Evolutionary conservation across 768 basidiomycete species (phyloP).

Genomic region (Strobilomyces dryophilus): DNA sequence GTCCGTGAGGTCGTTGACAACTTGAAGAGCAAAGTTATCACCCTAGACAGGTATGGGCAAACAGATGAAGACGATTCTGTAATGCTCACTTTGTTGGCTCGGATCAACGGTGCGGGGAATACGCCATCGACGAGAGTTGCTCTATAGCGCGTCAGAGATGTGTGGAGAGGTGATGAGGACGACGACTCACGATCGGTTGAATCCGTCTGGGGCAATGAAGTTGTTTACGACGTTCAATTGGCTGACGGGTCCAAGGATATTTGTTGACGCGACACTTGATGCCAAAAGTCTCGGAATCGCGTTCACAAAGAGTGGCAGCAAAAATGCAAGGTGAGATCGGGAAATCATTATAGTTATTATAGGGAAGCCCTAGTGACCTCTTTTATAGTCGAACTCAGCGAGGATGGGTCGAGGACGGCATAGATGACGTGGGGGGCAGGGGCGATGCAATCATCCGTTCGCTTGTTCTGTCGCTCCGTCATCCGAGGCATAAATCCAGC

Average conservation of each 20-base stretch:
- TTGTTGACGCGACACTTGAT: not conserved
- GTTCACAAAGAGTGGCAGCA: no score
- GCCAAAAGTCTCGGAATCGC: not conserved
- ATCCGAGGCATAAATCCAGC: no score
- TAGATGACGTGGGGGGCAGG: no score
- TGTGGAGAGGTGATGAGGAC: not conserved
- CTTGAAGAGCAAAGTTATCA: conserved; percentile 37
- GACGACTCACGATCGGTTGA: conserved; percentile 32
- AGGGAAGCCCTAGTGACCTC: no score
- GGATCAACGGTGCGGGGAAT: conserved; percentile 46
- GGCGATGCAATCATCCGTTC: no score
- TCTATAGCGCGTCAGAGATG: conserved; percentile 18
- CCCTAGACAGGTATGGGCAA: conserved; percentile 26
- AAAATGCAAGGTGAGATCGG: no score
- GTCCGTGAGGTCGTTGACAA: conserved; percentile 44
- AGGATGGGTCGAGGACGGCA: no score
- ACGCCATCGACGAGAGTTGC: conserved; percentile 41
- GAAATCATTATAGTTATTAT: no score
- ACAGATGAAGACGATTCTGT: no score
- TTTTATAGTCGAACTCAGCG: no score
- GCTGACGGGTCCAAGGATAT: conserved; percentile 16
- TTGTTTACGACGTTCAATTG: conserved; percentile 36
- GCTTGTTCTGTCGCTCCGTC: no score
- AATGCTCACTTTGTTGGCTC: conserved; percentile 31
- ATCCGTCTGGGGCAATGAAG: conserved; percentile 47